phyloP scores from a whole-genome alignment of 257 asterid species.

The Parsonsia alboflavescens region DNA sequence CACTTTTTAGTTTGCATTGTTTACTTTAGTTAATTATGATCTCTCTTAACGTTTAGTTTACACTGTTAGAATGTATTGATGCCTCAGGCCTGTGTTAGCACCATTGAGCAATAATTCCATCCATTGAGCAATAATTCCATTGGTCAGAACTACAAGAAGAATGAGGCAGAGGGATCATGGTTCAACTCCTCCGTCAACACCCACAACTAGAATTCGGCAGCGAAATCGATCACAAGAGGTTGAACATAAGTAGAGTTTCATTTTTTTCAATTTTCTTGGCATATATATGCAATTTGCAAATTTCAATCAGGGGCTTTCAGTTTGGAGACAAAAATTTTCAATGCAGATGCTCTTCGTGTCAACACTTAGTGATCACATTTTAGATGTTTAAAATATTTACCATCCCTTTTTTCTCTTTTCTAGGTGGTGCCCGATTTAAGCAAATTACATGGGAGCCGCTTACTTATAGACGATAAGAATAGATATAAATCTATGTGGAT shows the following conservation, averaged over 20 bases:
- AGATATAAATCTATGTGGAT: constrained; percentile 63
- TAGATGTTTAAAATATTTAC: not conserved
- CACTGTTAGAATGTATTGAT: not conserved
- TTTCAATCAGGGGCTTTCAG: not conserved
- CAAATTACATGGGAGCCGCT: no score
- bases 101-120: not conserved
- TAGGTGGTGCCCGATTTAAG: constrained; percentile 41
- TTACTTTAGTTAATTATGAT: no score
- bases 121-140: constrained; percentile 3
- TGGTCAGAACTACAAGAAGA: constrained; percentile 14
- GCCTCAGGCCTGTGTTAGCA: not conserved
- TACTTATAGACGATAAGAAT: no score
- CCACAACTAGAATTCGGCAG: constrained; percentile 37
- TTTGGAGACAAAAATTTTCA: no score
- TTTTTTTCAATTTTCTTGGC: not conserved
- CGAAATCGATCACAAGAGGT: constrained; percentile 50
- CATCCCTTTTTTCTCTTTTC: constrained; percentile 11
- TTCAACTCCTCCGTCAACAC: constrained; percentile 25
- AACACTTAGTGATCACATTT: no score
- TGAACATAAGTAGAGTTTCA: constrained; percentile 4
- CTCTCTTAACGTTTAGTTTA: no score
- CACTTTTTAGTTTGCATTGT: no score
- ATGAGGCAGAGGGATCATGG: constrained; percentile 35
- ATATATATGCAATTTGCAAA: not conserved
- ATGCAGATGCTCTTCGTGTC: no score